phyloP scores from a whole-genome alignment of 352 stramenopile species.

The Saprolegnia diclina region DNA sequence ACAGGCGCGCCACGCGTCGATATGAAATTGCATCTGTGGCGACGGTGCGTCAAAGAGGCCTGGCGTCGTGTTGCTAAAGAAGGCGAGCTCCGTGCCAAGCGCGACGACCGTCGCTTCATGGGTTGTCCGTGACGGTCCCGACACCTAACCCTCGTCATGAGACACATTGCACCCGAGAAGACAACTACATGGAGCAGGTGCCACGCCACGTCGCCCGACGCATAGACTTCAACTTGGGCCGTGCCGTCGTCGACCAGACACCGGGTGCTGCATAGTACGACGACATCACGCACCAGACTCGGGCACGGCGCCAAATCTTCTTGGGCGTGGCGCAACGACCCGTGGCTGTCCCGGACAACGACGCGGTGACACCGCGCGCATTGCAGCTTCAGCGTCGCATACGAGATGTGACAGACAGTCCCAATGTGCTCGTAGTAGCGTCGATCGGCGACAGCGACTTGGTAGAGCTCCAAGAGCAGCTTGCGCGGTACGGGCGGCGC shows the following conservation, averaged over 20 bases:
- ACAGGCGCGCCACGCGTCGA: conserved; percentile 54
- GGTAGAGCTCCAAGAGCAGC: conserved; percentile 15
- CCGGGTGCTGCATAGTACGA: conserved; percentile 41
- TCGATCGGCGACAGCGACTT: conserved; percentile 36
- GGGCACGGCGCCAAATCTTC: conserved; percentile 29
- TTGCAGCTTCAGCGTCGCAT: conserved; percentile 65
- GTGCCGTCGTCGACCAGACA: conserved; percentile 75
- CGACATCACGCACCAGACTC: conserved; percentile 31
- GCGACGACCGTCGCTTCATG: conserved; percentile 47
- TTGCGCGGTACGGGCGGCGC: not conserved
- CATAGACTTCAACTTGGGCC: conserved; percentile 64
- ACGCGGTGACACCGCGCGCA: conserved; percentile 50
- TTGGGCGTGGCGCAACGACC: not conserved
- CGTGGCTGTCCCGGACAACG: conserved; percentile 34
- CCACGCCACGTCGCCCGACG: conserved; percentile 65
- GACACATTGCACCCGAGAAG: not conserved
- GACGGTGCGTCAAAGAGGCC: conserved; percentile 33
- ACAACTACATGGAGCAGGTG: conserved; percentile 39
- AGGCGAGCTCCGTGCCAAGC: conserved; percentile 47
- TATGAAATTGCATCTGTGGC: conserved; percentile 41
- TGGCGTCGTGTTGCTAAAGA: conserved; percentile 40
- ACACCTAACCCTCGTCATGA: not conserved
- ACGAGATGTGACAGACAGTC: conserved; percentile 65
- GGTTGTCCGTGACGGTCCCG: conserved; percentile 2
- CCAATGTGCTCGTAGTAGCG: conserved; percentile 54